These are phyloP conservation scores for Stenogyne calaminthoides DNA, from an alignment of 305 asterid species.

Conservation along the genomic window DNA sequence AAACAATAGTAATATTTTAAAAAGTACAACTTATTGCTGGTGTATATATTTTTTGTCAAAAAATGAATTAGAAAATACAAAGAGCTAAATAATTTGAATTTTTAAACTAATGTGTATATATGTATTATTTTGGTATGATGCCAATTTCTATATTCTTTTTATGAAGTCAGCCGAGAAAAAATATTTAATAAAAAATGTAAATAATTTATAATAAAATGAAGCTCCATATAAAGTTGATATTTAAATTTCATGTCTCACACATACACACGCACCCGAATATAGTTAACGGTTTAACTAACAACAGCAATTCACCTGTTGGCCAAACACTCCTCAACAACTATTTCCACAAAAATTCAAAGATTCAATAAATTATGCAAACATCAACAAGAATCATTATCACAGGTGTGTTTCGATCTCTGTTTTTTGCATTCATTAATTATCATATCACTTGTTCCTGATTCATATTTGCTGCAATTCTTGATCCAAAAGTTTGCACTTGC, in stretches of 20 bases:
- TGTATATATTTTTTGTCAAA: no score
- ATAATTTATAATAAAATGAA: no score
- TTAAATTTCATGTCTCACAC: not conserved
- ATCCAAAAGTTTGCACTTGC: not conserved
- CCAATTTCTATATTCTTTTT: no score
- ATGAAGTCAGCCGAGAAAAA: no score
- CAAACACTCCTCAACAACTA: constrained; percentile 15
- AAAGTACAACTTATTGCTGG: no score
- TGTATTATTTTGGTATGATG: no score
- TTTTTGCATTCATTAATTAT: not conserved
- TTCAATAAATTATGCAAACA: constrained; percentile 10
- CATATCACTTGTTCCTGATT: not conserved
- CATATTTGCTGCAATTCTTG: not conserved
- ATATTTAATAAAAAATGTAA: no score
- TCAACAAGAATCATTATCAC: not conserved
- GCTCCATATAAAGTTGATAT: not conserved
- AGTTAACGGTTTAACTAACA: constrained; percentile 25
- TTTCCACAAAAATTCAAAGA: not conserved
- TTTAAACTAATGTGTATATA: no score
- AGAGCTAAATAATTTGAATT: no score
- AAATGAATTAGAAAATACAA: no score
- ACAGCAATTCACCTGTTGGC: constrained; percentile 10
- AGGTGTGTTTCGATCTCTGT: constrained; percentile 15
- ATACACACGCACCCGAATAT: not conserved
- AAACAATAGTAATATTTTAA: no score